Conservation (phyloP, 495 filamentous ascomycete species). For the Neurospora tetrasperma region DNA sequence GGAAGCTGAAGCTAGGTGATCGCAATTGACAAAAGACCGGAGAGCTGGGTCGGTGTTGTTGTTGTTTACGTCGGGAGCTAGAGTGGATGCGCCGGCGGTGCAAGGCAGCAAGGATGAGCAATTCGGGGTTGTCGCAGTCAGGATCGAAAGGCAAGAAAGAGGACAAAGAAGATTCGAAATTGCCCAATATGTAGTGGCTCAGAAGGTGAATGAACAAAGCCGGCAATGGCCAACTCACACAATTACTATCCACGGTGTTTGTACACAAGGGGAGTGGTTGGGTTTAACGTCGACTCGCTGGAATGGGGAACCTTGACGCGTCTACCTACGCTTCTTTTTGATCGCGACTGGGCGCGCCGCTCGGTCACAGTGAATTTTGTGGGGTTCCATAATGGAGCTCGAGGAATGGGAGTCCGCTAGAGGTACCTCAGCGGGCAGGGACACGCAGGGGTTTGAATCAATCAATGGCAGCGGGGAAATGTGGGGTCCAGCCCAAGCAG, state of each 20-base stretch:
- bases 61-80: background rate
- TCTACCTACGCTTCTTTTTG: background rate
- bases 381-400: background rate
- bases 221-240: background rate
- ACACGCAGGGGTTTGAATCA: background rate
- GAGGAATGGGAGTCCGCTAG: background rate
- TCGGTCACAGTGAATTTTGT: background rate
- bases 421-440: too few species aligned
- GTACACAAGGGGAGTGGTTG: background rate
- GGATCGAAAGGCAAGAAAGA: background rate
- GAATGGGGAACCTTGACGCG: background rate
- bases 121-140: background rate
- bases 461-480: background rate
- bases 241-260: background rate
- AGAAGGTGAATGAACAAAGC: background rate
- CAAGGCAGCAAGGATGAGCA: background rate
- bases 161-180: background rate
- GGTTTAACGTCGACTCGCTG: background rate
- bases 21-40: background rate
- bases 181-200: background rate
- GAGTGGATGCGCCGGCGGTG: background rate
- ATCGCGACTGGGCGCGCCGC: background rate
- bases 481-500: background rate
- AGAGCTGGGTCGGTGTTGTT: background rate
- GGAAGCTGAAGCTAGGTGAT: background rate